Evolutionary conservation across 2,329 filamentous ascomycete species (phyloP), one percentile per base, ranked within the genome.

Genomic region (Xylaria sp.): DNA sequence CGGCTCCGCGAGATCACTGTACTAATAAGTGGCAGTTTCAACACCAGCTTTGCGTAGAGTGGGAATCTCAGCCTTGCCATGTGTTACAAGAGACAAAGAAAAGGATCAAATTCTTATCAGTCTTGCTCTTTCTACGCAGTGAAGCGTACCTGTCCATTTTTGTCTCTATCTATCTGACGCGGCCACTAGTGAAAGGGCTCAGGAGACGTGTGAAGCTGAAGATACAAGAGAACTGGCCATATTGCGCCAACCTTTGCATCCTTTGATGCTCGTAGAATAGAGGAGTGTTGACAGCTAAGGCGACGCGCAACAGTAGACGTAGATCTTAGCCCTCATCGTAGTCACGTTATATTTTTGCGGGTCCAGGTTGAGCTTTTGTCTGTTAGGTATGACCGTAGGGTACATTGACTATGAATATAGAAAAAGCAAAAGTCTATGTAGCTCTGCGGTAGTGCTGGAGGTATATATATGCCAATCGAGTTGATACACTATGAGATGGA

Each of bases 1-100:
- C 23, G 54, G 34, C n/a, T 41, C n/a, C 8, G n/a, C 39, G 39
- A 15, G 25, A 48, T 56, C 50, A 23, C 44, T 60, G 44, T 64
- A 64, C 41, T 52, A 44, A 7, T 39, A 63, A 62, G 44, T 63
- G 48, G 48, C 31, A 41, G 39, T 51, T 65, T 46, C 56, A 58
- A 34, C 18, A 54, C 20, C 6, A 31, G 54, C 54, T 50, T 41
- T 18, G 23, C 28, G 5, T 58, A 61, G 20, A 18, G 7, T 61
- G 25, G 57, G 41, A 20, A 50, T 44, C 55, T 9, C 1, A 39
- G 13, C 46, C 3, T 65, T 41, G n/a, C 20, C 34, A 18, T 57
- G 31, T 41, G 20, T 44, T 34, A 44, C 25, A 15, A 55, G 12
- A 25, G 48, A 12, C 20, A 60, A 52, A 41, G 12, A 23, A 31